Evolutionary conservation across 2,329 filamentous ascomycete species (phyloP).

Genomic region (Xylariaceae sp.): DNA sequence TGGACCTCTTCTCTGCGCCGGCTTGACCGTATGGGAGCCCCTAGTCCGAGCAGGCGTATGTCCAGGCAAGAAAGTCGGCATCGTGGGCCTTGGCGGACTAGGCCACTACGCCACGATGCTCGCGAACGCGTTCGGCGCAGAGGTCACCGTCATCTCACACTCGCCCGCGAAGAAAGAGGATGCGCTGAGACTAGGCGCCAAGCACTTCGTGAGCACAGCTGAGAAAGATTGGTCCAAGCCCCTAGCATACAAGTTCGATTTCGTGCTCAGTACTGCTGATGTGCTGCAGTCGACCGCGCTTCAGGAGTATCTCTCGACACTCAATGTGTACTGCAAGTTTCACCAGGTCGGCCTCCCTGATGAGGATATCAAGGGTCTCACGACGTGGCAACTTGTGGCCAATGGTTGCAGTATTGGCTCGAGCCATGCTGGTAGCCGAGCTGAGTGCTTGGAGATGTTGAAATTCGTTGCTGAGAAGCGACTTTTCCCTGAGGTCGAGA

Average conservation of each 20-base stretch:
- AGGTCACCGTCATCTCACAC: slow-evolving; percentile 60
- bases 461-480: slow-evolving; percentile 53
- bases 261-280: slow-evolving; percentile 47
- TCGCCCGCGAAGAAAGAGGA: slow-evolving; percentile 54
- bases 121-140: slow-evolving; percentile 63
- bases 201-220: slow-evolving; percentile 43
- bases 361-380: slow-evolving; percentile 40
- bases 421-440: slow-evolving; percentile 57
- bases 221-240: slow-evolving; percentile 54
- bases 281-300: slow-evolving; percentile 52
- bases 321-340: slow-evolving; percentile 50
- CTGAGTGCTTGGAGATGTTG: slow-evolving; percentile 55
- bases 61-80: slow-evolving; percentile 64
- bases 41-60: slow-evolving; percentile 62
- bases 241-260: slow-evolving; percentile 46
- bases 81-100: slow-evolving; percentile 68
- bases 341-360: slow-evolving; percentile 56
- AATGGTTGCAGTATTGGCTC: slow-evolving; percentile 37
- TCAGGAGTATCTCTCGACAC: slow-evolving; percentile 43
- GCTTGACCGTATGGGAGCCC: slow-evolving; percentile 68
- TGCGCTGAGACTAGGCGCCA: slow-evolving; percentile 57
- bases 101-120: slow-evolving; percentile 70
- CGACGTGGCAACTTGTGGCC: slow-evolving; percentile 38
- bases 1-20: slow-evolving; percentile 71
- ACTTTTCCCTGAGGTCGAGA: slow-evolving; percentile 45